Evolutionary conservation across 805 yeast genomes (phyloP).

Genomic region (Candida pseudoglaebosa): DNA sequence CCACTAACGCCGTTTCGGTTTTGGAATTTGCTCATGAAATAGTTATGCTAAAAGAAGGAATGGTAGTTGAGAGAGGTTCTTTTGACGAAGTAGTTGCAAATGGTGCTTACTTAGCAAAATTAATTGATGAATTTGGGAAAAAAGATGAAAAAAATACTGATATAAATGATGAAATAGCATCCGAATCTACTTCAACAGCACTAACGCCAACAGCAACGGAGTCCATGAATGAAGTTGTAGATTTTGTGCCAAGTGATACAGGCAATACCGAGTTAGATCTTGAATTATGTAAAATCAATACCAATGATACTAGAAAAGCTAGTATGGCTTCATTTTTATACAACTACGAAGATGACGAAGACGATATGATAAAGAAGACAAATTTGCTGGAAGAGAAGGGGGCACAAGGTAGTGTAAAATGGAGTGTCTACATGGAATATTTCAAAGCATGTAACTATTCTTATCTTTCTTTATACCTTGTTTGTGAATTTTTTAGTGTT

Average conservation of each 20-base stretch:
- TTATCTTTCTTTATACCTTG: conserved; percentile 20
- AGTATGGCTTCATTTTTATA: conserved; percentile 4
- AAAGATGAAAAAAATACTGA: not conserved
- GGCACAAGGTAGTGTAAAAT: conserved; percentile 26
- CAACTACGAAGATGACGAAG: conserved; percentile 3
- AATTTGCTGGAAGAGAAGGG: conserved; percentile 24
- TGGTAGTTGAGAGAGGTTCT: conserved; percentile 35
- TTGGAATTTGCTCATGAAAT: conserved; percentile 31
- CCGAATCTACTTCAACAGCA: not conserved
- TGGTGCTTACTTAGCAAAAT: conserved; percentile 2
- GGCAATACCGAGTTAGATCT: not conserved
- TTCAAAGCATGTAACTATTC: conserved; percentile 29
- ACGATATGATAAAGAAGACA: conserved; percentile 11
- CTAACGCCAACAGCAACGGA: not conserved
- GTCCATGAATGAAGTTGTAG: not conserved
- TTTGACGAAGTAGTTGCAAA: conserved; percentile 38
- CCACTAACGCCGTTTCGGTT: conserved; percentile 35
- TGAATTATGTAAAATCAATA: not conserved
- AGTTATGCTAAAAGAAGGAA: conserved; percentile 24
- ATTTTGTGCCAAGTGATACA: not conserved
- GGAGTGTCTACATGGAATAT: conserved; percentile 24
- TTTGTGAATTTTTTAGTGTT: conserved; percentile 6
- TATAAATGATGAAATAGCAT: not conserved
- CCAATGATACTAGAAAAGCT: conserved; percentile 2
- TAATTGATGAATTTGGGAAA: conserved; percentile 6